Base-by-base conservation (phyloP, 1,284 basidiomycete genomes). In the Leccinum idahoense region DNA sequence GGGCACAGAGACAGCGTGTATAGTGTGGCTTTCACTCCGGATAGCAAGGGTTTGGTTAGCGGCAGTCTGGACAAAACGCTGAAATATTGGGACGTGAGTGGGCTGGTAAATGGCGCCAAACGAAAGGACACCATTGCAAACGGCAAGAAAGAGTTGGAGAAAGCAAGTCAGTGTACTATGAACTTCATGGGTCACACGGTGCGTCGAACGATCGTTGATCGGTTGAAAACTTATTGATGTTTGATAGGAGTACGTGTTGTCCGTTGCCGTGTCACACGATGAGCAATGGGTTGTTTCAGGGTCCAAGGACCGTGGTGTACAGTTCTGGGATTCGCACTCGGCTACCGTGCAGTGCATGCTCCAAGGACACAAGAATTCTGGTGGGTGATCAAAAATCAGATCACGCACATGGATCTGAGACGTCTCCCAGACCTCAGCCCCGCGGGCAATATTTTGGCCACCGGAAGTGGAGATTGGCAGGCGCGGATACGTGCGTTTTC, bases 311-410 rank as follows among this genome's bases (percentile, higher is more conserved):
- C 85, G 93, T 23, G 88, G 89, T 2, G 92, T 96, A 44, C 88
- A 92, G 74, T 91, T 94, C 73, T 96, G 93, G 93, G 91, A 96
- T 71, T 85, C 89, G 15, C 80, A 81, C 64, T 85, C 82, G 6
- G 90, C 86, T 2, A 84, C 87, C 66, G 84, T 90, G 53, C 92
- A 94, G 72, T 87, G 92, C 68, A 88, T 93, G 80, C 78, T 96
- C 7, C 92, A 94, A 75, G 93, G 93, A 2, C 93, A 96, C 77
- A 94, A 93, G 77, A 95, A 95, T 74, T 90, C 89, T 49, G 88
- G 83, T 87, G 61, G 29, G 73, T 66, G 6, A 51, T 60, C 53
- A 54, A 53, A 14, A 20, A 35, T 57, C 4, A 14, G 44, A 58
- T 56, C 32, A 53, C 63, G 26, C 55, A 60, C 23, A 32, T 70